Conservation (phyloP, 495 filamentous ascomycete species). For the Aspergillus kassunensis region DNA sequence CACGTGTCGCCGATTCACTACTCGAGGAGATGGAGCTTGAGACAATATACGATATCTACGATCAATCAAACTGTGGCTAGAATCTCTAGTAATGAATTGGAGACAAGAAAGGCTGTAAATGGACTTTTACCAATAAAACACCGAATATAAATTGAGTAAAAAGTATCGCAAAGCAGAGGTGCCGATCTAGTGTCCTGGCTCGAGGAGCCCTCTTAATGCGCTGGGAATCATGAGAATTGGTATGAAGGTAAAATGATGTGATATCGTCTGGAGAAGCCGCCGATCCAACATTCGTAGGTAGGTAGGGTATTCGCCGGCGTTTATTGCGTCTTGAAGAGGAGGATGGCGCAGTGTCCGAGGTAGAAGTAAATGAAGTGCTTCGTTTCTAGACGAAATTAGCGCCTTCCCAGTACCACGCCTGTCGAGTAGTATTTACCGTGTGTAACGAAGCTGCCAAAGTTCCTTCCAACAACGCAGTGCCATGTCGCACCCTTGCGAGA, state of each 20-base stretch:
- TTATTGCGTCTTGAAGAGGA: slow-evolving; percentile 99
- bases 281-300: background rate
- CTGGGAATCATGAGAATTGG: slow-evolving; percentile 10
- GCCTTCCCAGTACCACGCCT: background rate
- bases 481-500: slow-evolving; percentile 88
- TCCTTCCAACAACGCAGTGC: slow-evolving; percentile 98
- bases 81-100: too few species aligned
- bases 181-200: background rate
- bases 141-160: slow-evolving; percentile 6
- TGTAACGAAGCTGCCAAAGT: slow-evolving; percentile 98
- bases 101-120: background rate
- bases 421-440: slow-evolving; percentile 64
- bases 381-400: slow-evolving; percentile 61
- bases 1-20: too few species aligned
- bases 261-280: slow-evolving; percentile 8
- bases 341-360: slow-evolving; percentile 95
- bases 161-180: slow-evolving; percentile 2
- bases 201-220: slow-evolving; percentile 7
- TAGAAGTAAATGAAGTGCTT: slow-evolving; percentile 99
- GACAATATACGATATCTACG: too few species aligned
- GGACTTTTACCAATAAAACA: slow-evolving; percentile 10
- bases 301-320: background rate
- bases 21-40: too few species aligned
- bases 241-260: background rate
- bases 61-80: too few species aligned